phyloP scores from a whole-genome alignment of 192 early-diverging fungal genomes.

The Funneliformis mosseae region DNA sequence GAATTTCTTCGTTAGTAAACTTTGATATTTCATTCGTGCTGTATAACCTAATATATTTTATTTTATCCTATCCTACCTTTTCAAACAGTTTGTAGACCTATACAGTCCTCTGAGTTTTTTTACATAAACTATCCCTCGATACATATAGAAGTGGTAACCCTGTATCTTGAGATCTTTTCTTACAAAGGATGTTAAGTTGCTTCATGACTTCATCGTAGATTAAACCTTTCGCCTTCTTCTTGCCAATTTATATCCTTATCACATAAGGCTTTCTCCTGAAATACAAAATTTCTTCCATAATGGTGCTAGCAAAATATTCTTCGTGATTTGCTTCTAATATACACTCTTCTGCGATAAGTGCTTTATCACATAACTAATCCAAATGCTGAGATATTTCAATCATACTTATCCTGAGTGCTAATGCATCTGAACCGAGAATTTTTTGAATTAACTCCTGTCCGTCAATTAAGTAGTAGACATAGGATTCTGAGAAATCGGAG shows the following conservation, averaged over 20 bases:
- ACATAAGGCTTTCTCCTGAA: neutral
- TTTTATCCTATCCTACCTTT: constrained; percentile 15
- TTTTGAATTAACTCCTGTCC: neutral
- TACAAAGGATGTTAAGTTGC: constrained; percentile 6
- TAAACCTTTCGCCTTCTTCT: constrained; percentile 19
- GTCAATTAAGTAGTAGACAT: too few relatives aligned
- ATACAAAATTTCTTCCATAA: neutral
- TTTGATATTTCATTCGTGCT: too few relatives aligned
- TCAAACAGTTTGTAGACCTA: constrained; percentile 13
- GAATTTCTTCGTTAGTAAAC: too few relatives aligned
- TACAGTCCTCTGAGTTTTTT: neutral
- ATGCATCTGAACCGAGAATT: neutral
- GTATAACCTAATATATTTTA: too few relatives aligned
- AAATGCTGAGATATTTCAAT: constrained; percentile 3
- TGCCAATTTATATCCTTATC: constrained; percentile 9
- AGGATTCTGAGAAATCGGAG: too few relatives aligned
- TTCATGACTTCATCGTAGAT: neutral
- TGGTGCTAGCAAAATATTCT: neutral
- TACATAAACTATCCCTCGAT: constrained; percentile 9
- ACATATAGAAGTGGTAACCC: neutral
- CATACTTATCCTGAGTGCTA: too few relatives aligned
- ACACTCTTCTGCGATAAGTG: too few relatives aligned
- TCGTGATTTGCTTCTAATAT: too few relatives aligned
- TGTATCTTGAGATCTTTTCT: neutral
- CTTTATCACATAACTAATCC: constrained; percentile 20